These are phyloP conservation scores for Casuarina equisetifolia DNA, from an alignment of 306 rosid genomes.

Conservation along the genomic window DNA sequence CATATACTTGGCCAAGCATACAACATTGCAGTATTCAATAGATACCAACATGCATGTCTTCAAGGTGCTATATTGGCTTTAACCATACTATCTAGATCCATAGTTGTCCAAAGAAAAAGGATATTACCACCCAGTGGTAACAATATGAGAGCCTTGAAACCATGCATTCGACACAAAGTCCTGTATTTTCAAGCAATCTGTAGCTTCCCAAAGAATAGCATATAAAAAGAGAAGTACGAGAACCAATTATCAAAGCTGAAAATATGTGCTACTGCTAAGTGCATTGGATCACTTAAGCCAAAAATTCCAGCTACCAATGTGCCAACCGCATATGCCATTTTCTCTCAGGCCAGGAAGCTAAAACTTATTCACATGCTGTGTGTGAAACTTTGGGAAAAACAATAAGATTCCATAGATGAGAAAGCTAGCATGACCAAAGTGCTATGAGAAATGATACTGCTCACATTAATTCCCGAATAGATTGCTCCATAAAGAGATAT, in stretches of 20 bases:
- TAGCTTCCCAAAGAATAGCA: background rate
- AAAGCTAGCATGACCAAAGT: background rate
- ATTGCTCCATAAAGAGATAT: background rate
- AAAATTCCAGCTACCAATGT: background rate
- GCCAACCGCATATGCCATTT: background rate
- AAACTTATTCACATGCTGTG: background rate
- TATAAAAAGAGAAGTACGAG: background rate
- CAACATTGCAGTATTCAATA: constrained; percentile 13
- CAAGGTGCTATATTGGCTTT: background rate
- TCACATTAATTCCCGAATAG: background rate
- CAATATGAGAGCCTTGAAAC: background rate
- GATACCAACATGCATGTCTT: constrained; percentile 8
- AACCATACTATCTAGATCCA: background rate
- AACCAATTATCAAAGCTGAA: background rate
- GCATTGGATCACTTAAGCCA: background rate
- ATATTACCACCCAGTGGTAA: background rate
- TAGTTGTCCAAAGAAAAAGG: background rate
- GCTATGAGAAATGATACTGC: too few species aligned
- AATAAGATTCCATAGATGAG: background rate
- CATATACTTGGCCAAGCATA: constrained; percentile 7
- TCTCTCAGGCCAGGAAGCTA: background rate
- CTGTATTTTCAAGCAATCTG: background rate
- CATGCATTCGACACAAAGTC: background rate
- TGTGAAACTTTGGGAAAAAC: background rate
- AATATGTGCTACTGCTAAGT: background rate